A percentile compares a stretch with the other conserved stretches of the same genome.
Evolutionary conservation across 805 yeast genomes (phyloP).

Genomic region (Kodamaea kaohsiungensis): DNA sequence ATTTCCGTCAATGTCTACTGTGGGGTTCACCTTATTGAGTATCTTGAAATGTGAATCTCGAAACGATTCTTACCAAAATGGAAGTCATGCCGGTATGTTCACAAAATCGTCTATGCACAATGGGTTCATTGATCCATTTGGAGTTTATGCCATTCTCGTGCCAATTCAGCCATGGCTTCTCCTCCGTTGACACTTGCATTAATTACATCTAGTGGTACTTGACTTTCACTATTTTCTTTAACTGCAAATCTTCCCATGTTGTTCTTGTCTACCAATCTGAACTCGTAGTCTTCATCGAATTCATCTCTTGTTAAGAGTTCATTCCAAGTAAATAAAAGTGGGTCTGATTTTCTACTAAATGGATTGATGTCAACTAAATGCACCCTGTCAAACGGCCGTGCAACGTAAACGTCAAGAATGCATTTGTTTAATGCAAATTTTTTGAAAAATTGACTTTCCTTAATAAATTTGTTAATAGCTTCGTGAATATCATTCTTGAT

Average conservation of each 20-base stretch:
- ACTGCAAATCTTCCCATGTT: constrained; percentile 76
- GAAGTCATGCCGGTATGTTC: neutral
- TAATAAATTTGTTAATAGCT: constrained; percentile 57
- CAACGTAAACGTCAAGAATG: constrained; percentile 81
- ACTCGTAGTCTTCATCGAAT: constrained; percentile 41
- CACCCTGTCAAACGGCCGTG: constrained; percentile 66
- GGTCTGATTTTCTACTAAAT: constrained; percentile 73
- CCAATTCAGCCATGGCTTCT: constrained; percentile 66
- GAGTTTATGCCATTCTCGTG: constrained; percentile 51
- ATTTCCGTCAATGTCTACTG: neutral
- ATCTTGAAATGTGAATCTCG: neutral
- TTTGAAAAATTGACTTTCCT: constrained; percentile 32
- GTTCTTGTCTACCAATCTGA: constrained; percentile 68
- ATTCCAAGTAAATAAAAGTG: constrained; percentile 81
- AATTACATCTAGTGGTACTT: constrained; percentile 88
- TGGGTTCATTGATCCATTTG: constrained; percentile 2
- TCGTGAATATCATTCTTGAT: constrained; percentile 49
- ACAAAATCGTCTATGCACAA: neutral
- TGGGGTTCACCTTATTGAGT: neutral
- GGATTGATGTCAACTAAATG: constrained; percentile 87
- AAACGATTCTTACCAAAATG: neutral
- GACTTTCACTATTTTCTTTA: constrained; percentile 85
- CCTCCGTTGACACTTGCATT: constrained; percentile 72
- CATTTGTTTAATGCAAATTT: constrained; percentile 28
- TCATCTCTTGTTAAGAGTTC: constrained; percentile 49